Conservation (phyloP, 108 stramenopile species). For the Fistulifera pelliculosa region DNA sequence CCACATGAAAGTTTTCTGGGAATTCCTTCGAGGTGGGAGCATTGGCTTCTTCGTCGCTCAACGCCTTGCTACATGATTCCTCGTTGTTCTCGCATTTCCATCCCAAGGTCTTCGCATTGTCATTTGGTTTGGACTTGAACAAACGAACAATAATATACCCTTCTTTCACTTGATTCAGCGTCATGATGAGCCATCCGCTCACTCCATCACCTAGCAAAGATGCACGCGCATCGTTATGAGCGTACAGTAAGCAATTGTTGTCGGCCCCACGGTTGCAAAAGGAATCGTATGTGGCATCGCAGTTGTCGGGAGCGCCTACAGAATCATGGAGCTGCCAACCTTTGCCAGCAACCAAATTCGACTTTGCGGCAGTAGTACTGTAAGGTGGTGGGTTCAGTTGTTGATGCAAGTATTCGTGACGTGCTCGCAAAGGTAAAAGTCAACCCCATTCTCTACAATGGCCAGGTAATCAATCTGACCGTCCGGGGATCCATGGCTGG, state of each 20-base stretch:
- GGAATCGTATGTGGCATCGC: constrained; percentile 54
- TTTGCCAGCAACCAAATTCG: constrained; percentile 8
- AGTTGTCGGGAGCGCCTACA: constrained; percentile 35
- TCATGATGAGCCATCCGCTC: constrained; percentile 59
- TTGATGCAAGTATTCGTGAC: constrained; percentile 2
- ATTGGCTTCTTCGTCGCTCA: constrained; percentile 10
- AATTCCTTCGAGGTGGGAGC: constrained; percentile 5
- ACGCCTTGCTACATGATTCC: background rate
- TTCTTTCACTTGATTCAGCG: constrained; percentile 32
- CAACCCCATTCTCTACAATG: constrained; percentile 37
- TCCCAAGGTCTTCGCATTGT: constrained; percentile 22
- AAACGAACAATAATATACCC: constrained; percentile 51
- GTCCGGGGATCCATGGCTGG: constrained; percentile 34
- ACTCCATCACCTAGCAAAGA: constrained; percentile 38
- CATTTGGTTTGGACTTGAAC: constrained; percentile 25
- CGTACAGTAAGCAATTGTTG: constrained; percentile 46
- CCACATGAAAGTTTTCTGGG: constrained; percentile 53
- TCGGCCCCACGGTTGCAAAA: constrained; percentile 31
- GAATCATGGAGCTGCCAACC: constrained; percentile 9
- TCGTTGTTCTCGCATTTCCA: constrained; percentile 36
- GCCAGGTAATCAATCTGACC: constrained; percentile 56
- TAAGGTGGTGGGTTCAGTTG: background rate
- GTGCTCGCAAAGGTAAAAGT: constrained; percentile 4
- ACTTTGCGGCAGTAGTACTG: background rate
- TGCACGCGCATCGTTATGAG: constrained; percentile 56